Evolutionary conservation across 495 filamentous ascomycete species (phyloP).

Genomic region (Geoglossum glabrum): DNA sequence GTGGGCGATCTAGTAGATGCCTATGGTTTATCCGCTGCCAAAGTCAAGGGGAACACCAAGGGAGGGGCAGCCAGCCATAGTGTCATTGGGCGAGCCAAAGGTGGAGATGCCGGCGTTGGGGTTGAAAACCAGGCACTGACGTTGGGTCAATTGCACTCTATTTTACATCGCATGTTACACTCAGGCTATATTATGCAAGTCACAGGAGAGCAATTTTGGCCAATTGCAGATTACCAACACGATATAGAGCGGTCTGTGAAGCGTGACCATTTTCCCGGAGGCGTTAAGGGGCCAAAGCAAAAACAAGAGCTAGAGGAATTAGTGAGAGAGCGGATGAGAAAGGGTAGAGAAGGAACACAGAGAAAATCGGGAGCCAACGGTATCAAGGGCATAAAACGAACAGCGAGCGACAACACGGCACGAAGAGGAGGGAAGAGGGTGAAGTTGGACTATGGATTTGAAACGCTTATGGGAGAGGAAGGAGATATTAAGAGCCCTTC

Average conservation of each 20-base stretch:
- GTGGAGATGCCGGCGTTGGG: constrained; percentile 4
- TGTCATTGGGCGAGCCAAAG: neutral
- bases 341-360: constrained; percentile 26
- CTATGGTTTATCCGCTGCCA: constrained; percentile 10
- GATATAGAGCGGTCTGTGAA: constrained; percentile 26
- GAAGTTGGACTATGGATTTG: constrained; percentile 4
- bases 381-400: neutral
- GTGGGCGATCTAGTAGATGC: constrained; percentile 43
- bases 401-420: neutral
- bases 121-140: constrained; percentile 1
- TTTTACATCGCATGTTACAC: constrained; percentile 25
- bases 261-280: constrained; percentile 14
- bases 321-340: constrained; percentile 36
- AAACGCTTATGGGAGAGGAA: neutral
- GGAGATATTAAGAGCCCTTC: neutral
- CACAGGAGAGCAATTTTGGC: constrained; percentile 29
- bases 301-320: constrained; percentile 16
- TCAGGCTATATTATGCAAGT: constrained; percentile 30
- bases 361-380: neutral
- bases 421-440: constrained; percentile 14
- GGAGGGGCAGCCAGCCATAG: neutral
- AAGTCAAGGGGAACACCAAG: neutral
- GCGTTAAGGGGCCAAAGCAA: constrained; percentile 15
- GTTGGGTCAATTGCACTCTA: constrained; percentile 20
- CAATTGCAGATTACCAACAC: constrained; percentile 27